Evolutionary conservation across 2,329 filamentous ascomycete genomes (phyloP), one percentile per base, ranked within the genome.

Genomic region (Fusarium brachygibbosum): DNA sequence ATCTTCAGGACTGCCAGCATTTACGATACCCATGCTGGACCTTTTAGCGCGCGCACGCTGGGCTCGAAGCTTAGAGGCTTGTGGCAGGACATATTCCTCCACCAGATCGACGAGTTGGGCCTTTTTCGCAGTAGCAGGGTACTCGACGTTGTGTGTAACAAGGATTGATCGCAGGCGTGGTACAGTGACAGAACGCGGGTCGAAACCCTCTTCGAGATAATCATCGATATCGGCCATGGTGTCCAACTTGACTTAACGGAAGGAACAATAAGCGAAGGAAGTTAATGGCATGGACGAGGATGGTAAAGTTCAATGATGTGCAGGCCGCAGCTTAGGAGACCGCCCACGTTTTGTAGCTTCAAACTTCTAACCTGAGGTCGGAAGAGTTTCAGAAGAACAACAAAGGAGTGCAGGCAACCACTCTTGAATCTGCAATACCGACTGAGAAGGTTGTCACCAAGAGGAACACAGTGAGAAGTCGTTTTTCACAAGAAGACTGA

Each of bases 71-170:
- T 91, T 92, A 70, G 88, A 87, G 3, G 93, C 91, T 74, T 95
- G 91, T 0, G 95, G 92, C 6, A 93, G 82, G 29, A 99, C 87
- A 68, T 96, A 84, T 32, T 91, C 85, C 76, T 91, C 90, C 80
- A 99, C 94, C 46, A 98, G 88, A 10, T 92, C 89, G 63, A 99
- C 86, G 23, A 99, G 88, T 76, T 97, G 91, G 0, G 89, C 83
- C 83, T 99, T 99, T 83, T 98, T 99, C 14, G 96, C 94, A 6
- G 90, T 94, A 0, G 93, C 90, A 7, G 94, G 91, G 77, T 97
- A 98, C 37, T 89, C 82, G 75, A 98, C 84, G 77, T 94, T 92
- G 82, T 99, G 93, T 70, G 90, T 91, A 75, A 98, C 92, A 60
- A 99, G 88, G 70, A 98, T 97, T 49, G 92, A 95, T 75, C 96